Base-by-base conservation (phyloP, 2,329 filamentous ascomycete genomes). In the Trichophyton rubrum region DNA sequence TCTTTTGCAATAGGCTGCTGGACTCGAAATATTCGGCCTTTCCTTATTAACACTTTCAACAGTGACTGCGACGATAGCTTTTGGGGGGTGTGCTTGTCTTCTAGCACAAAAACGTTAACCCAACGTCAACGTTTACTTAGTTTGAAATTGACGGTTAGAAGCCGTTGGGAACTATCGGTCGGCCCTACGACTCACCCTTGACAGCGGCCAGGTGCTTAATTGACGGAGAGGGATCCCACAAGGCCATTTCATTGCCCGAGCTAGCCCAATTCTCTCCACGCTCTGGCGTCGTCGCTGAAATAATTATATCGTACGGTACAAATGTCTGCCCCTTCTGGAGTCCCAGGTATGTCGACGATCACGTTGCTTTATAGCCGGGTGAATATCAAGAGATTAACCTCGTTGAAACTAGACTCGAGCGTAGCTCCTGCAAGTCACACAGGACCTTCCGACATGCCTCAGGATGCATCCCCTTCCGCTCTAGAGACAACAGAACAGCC, bases 401-500 rank as follows among this genome's bases (percentile, higher is more conserved):
- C 7, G 9, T 22, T 47, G 6, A 24, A 20, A 20, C 43, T 47
- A 53, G 49, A 33, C 56, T 59, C 56, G n/a, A 58, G 22, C 56
- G 20, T 47, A 17, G 41, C 27, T 45, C 56, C 40, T 22, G 20
- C 5, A 56, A 40, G 30, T 38, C 35, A 35, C 9, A 60, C 49
- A 53, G 53, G 53, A 20, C 20, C 33, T 20, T 56, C 55, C 41
- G n/a, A 30, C 4, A 56, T 56, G 51, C 15, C 51, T 56, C 51
- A 56, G 24, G 40, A 24, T n/a, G 59, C 51, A 20, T 43, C 45
- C 17, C 17, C 56, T 33, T 58, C 62, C 59, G 56, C 56, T 3
- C 24, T 64, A 7, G 65, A 62, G 45, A 43, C 62, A 24, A 59
- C 64, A 27, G 68, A 69, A 38, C 58, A 65, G 22, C 68, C 72